Base-by-base conservation (phyloP, 805 yeast genomes). In the Ogataea henricii region DNA sequence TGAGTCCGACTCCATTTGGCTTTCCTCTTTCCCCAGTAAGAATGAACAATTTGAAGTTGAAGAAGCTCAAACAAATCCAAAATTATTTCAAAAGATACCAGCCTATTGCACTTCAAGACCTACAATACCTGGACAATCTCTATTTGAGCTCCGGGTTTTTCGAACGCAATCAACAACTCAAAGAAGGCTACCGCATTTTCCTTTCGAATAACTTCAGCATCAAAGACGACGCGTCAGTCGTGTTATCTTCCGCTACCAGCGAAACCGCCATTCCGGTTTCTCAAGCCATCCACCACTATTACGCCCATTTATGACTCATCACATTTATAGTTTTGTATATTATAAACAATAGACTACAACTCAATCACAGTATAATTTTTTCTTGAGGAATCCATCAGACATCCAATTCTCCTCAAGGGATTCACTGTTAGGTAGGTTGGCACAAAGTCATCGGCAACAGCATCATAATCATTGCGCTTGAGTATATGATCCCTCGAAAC, bases 341-440 rank as follows among this genome's bases (percentile, higher is more conserved):
- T 25, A 34, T 20, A 6, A 27, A 38, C 14, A 22, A 38, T 22
- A 37, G 27, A 32, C 35, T 35, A 54, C 14, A 56, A 20, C 38
- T 63, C 64, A 30, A 76, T 60, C 13, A 74, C 66, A 22, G 64
- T 52, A 53, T 74, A 76, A 43, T 70, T 66, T 50, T 68, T 72
- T 42, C 61, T 70, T 21, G 70, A 57, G 7, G 59, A 52, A 51
- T 76, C 80, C 29, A 77, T 50, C 13, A 78, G 49, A 49, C 76
- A 72, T 5, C 72, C 77, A 35, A 65, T 59, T 0, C 63, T 49
- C 21, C 64, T 57, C 3, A 49, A 30, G 2, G 64, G 49, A 47
- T 67, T 72, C n/a, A 69, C 51, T 0, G 73, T 56, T 36, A 76
- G 32, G 40, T 58, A 57, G 3, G 55, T 48, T 1, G 78, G 76